phyloP scores from a whole-genome alignment of 169 alveolate genomes.

The Toxoplasma gondii region DNA sequence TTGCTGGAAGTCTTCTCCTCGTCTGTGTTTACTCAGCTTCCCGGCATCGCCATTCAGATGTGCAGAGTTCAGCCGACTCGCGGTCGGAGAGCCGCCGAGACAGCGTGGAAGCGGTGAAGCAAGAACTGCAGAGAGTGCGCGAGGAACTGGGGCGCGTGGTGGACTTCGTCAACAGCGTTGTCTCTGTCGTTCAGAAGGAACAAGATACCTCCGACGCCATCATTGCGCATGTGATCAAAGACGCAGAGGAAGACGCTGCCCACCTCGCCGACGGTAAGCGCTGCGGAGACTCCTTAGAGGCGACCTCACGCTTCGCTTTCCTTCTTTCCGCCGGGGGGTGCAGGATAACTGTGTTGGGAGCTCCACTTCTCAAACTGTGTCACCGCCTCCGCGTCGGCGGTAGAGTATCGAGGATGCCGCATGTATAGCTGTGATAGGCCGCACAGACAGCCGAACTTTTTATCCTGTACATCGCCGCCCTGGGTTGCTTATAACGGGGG shows the following conservation, averaged over 20 bases:
- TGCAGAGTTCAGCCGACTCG: neutral
- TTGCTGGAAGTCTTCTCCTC: too few relatives aligned
- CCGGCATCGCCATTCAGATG: neutral
- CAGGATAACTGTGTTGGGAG: too few relatives aligned
- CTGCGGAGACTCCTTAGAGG: neutral
- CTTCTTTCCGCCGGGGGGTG: too few relatives aligned
- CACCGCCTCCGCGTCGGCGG: too few relatives aligned
- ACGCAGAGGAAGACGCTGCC: neutral
- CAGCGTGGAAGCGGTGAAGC: neutral
- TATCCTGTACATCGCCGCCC: too few relatives aligned
- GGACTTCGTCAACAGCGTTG: neutral
- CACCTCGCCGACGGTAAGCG: neutral
- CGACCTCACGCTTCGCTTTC: too few relatives aligned
- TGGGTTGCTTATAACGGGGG: too few relatives aligned
- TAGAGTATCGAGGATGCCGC: too few relatives aligned
- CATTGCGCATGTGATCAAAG: neutral
- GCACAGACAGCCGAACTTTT: too few relatives aligned
- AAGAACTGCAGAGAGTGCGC: neutral
- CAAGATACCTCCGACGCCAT: neutral
- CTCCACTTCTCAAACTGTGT: too few relatives aligned
- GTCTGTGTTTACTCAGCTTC: too few relatives aligned
- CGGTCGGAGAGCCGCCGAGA: neutral
- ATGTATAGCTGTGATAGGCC: too few relatives aligned
- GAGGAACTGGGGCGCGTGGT: conserved; percentile 6
- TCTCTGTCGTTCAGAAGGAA: neutral